Percentiles rank a stretch among this genome's conserved stretches.
These are phyloP conservation scores for Amyloporia xantha DNA, from an alignment of 768 basidiomycete species.

Conservation along the genomic window DNA sequence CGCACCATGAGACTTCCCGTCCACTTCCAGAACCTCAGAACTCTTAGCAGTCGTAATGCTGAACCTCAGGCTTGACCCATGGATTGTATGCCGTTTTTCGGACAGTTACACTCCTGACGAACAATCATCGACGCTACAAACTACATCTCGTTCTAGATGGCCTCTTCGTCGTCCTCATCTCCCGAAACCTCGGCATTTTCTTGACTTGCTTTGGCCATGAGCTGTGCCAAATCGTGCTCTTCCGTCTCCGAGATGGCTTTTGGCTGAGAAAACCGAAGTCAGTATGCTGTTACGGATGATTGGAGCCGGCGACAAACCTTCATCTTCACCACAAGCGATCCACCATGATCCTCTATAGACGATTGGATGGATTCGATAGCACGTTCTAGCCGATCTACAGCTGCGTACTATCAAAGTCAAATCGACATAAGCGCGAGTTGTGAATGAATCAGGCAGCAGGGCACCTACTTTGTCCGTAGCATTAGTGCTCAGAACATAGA, in stretches of 20 bases:
- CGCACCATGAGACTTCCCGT: too few species aligned
- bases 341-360: slow-evolving; percentile 80
- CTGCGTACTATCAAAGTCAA: slow-evolving; percentile 51
- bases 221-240: slow-evolving; percentile 93
- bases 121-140: too few species aligned
- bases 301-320: slow-evolving; percentile 62
- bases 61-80: too few species aligned
- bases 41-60: too few species aligned
- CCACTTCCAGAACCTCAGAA: too few species aligned
- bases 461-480: slow-evolving; percentile 84
- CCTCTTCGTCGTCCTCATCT: slow-evolving; percentile 82
- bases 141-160: too few species aligned
- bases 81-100: too few species aligned
- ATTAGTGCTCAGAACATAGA: slow-evolving; percentile 94
- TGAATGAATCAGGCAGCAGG: not conserved
- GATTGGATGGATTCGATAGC: slow-evolving; percentile 87
- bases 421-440: not conserved
- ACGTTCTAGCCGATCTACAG: slow-evolving; percentile 88
- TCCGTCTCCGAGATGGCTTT: slow-evolving; percentile 98
- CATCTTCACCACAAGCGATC: slow-evolving; percentile 91
- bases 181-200: slow-evolving; percentile 97
- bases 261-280: slow-evolving; percentile 50
- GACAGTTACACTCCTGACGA: too few species aligned
- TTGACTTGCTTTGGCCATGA: slow-evolving; percentile 90
- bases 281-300: not conserved